Conservation (phyloP, 257 asterid species). For the Osmanthus fragrans region DNA sequence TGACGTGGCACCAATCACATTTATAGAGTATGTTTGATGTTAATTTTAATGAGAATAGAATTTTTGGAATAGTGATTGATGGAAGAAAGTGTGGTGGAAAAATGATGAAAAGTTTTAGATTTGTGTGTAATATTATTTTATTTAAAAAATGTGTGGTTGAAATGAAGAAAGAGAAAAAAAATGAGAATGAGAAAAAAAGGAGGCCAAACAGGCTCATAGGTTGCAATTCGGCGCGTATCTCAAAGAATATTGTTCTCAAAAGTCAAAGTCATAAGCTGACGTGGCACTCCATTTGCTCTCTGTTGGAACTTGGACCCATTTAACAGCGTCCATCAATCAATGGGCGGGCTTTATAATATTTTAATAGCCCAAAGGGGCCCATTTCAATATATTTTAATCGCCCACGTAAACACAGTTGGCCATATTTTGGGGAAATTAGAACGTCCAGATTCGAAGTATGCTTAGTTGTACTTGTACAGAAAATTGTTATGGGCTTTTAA, state of each 20-base stretch:
- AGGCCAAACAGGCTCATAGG: too few relatives aligned
- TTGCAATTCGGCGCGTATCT: constrained; percentile 29
- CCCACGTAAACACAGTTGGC: not conserved
- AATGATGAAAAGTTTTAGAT: too few relatives aligned
- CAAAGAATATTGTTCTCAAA: constrained; percentile 42
- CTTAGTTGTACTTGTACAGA: constrained; percentile 40
- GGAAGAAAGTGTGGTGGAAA: too few relatives aligned
- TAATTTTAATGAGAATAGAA: too few relatives aligned
- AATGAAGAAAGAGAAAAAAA: too few relatives aligned
- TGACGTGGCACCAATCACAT: constrained; percentile 31
- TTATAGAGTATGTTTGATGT: too few relatives aligned
- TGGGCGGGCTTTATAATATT: not conserved
- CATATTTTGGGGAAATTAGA: not conserved
- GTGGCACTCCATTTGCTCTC: constrained; percentile 30
- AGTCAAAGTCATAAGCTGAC: constrained; percentile 35
- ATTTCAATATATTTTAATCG: not conserved
- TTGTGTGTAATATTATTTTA: too few relatives aligned
- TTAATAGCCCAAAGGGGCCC: not conserved
- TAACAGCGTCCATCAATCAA: not conserved
- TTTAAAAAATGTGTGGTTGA: too few relatives aligned
- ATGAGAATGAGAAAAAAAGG: too few relatives aligned
- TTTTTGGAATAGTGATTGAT: too few relatives aligned
- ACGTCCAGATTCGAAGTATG: constrained; percentile 34
- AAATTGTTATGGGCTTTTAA: constrained; percentile 8
- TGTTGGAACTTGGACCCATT: constrained; percentile 24